Evolutionary conservation across 257 asterid species (phyloP).

Genomic region (Plantago elongata): DNA sequence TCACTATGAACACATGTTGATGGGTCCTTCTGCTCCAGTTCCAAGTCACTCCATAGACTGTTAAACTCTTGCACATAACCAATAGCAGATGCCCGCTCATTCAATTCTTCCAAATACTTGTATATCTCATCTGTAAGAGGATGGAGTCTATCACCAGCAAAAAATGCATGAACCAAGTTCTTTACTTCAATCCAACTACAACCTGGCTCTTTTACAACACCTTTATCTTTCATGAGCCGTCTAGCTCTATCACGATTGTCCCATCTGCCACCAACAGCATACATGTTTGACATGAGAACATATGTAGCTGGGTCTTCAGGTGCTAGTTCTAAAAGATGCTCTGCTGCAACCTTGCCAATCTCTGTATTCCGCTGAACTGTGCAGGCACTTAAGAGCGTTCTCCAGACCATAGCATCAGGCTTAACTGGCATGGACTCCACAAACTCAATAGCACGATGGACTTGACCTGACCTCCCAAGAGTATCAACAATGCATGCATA

Average conservation of each 20-base stretch:
- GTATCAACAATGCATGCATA: constrained; percentile 82
- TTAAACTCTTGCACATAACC: constrained; percentile 64
- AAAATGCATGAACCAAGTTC: constrained; percentile 62
- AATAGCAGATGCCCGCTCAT: constrained; percentile 37
- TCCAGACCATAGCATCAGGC: constrained; percentile 94
- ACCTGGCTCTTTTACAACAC: constrained; percentile 86
- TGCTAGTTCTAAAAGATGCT: constrained; percentile 56
- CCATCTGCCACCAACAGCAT: constrained; percentile 78
- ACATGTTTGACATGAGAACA: constrained; percentile 72
- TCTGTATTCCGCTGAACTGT: constrained; percentile 65
- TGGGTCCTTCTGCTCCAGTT: constrained; percentile 64
- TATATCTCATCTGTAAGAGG: constrained; percentile 60
- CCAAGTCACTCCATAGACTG: constrained; percentile 66
- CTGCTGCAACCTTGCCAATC: constrained; percentile 72
- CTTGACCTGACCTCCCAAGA: constrained; percentile 78
- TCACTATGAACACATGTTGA: constrained; percentile 62
- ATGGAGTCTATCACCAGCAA: constrained; percentile 74
- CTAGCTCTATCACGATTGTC: constrained; percentile 54
- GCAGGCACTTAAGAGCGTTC: constrained; percentile 87
- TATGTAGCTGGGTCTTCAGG: constrained; percentile 82
- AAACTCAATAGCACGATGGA: constrained; percentile 57
- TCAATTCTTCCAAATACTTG: constrained; percentile 46
- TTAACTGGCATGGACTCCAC: constrained; percentile 69
- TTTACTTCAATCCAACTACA: constrained; percentile 82
- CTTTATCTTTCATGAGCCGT: constrained; percentile 71